A percentile compares a stretch with the other conserved stretches of the same genome.
phyloP scores from a whole-genome alignment of 2,329 filamentous ascomycete genomes.

The Fusarium chuoi region DNA sequence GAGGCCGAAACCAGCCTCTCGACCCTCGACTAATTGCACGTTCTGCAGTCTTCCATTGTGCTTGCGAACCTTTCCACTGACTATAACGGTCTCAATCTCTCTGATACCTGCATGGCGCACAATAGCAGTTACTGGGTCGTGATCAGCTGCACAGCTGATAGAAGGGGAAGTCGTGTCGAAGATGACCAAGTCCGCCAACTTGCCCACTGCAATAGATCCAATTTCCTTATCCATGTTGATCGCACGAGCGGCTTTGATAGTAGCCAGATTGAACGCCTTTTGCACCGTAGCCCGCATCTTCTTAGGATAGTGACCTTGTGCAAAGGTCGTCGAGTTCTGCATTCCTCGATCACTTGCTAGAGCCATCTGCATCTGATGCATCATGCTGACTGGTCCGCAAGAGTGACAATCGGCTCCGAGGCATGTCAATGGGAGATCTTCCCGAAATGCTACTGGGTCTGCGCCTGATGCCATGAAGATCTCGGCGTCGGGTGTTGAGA shows the following conservation, averaged over 20 bases:
- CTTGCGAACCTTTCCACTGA: background rate
- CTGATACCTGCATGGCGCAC: background rate
- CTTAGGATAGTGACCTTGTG: background rate
- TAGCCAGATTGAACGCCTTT: background rate
- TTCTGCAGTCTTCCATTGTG: background rate
- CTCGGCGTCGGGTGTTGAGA: slow-evolving; percentile 5
- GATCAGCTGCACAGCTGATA: background rate
- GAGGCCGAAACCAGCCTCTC: background rate
- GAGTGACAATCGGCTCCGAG: slow-evolving; percentile 11
- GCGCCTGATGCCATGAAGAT: slow-evolving; percentile 12
- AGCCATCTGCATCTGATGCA: slow-evolving; percentile 6
- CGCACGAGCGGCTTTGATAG: slow-evolving; percentile 9
- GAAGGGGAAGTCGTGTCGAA: slow-evolving; percentile 6
- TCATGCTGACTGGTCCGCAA: slow-evolving; percentile 5
- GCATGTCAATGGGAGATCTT: slow-evolving; percentile 3
- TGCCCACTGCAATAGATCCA: background rate
- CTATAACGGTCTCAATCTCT: slow-evolving; percentile 3
- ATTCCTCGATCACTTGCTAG: background rate
- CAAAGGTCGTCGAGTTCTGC: background rate
- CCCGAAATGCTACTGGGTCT: background rate
- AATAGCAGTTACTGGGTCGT: background rate
- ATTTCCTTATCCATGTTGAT: background rate
- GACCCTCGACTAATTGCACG: background rate
- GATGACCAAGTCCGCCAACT: background rate
- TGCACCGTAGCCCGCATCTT: background rate